Evolutionary conservation across 2,329 filamentous ascomycete genomes (phyloP), one percentile per base, ranked within the genome.

Genomic region (Microdochium nivale): DNA sequence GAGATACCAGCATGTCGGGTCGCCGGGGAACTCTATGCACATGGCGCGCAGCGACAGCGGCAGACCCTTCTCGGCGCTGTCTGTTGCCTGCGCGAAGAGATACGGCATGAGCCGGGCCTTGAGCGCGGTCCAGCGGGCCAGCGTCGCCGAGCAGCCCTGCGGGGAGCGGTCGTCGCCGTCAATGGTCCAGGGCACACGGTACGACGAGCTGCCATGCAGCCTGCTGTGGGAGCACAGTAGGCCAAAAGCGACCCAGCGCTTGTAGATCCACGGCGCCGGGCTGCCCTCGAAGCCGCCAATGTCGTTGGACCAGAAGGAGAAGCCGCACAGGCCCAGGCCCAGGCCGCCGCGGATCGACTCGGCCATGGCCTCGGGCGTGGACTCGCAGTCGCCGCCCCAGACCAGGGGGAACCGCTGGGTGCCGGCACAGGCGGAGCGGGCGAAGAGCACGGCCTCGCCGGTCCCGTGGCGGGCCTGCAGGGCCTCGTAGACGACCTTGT

Each of bases 231-330:
- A 81, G 58, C 83, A 87, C 40, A 89, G 68, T 1, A 88, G 73
- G 0, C 86, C 86, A 65, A 88, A 87, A n/a, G 84, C 84, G 5
- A 88, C 84, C 86, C 86, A 89, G 48, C 86, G 80, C 69, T 88
- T 89, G 68, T 89, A 89, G 59, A 89, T 79, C 70, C 81, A 83
- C 0, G 80, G 82, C 2, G 74, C 76, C 3, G 86, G 85, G 3
- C 68, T 77, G 2, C 86, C 86, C 61, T 89, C 86, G 58, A 89
- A 87, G 0, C 84, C 84, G 48, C 84, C 84, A 58, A 87, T 87
- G 60, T 87, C 84, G 56, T 80, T 82, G 32, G 80, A 82, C 83
- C 84, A 87, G 67, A 82, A 87, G 13, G 79, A 77, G 63, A 82
- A 86, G 2, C 83, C 83, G 46, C 77, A 81, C 1, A 87, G 68